phyloP scores from a whole-genome alignment of 2,329 filamentous ascomycete species.

The Madurella fahalii region DNA sequence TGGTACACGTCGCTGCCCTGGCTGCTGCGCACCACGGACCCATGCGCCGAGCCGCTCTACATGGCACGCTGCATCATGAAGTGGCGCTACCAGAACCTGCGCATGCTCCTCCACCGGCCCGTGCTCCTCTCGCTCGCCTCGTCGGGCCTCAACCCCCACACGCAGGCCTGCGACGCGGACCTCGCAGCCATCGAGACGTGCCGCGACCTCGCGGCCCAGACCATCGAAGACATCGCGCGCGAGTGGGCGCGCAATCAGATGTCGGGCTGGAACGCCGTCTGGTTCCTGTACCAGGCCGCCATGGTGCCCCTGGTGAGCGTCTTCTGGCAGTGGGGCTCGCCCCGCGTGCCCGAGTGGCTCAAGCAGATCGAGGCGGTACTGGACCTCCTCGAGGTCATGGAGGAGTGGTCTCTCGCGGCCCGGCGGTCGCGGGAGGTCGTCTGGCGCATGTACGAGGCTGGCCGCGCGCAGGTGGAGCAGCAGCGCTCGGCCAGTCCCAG shows the following conservation, averaged over 20 bases:
- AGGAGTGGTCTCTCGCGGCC: slow-evolving; percentile 61
- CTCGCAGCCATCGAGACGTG: slow-evolving; percentile 65
- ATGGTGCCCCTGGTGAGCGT: slow-evolving; percentile 75
- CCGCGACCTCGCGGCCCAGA: slow-evolving; percentile 63
- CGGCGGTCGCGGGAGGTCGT: slow-evolving; percentile 61
- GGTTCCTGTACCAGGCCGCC: slow-evolving; percentile 75
- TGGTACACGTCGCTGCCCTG: slow-evolving; percentile 71
- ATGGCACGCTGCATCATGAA: slow-evolving; percentile 72
- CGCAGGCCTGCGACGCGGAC: slow-evolving; percentile 56
- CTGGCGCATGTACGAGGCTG: slow-evolving; percentile 59
- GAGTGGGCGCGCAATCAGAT: slow-evolving; percentile 72
- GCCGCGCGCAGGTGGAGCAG: slow-evolving; percentile 34
- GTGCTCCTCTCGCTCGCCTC: slow-evolving; percentile 64
- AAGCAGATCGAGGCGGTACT: slow-evolving; percentile 56
- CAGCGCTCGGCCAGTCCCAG: slow-evolving; percentile 19
- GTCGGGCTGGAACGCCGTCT: slow-evolving; percentile 75
- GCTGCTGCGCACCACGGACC: slow-evolving; percentile 59
- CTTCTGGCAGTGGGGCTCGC: slow-evolving; percentile 60
- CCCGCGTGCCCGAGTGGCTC: slow-evolving; percentile 49
- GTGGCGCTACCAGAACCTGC: slow-evolving; percentile 76
- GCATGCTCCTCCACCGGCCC: slow-evolving; percentile 71
- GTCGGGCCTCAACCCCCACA: slow-evolving; percentile 41
- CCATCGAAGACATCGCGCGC: slow-evolving; percentile 66
- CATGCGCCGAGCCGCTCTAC: slow-evolving; percentile 66
- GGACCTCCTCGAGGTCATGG: slow-evolving; percentile 59